Evolutionary conservation across 495 filamentous ascomycete genomes (phyloP).

Genomic region (Haplographium delicatum): DNA sequence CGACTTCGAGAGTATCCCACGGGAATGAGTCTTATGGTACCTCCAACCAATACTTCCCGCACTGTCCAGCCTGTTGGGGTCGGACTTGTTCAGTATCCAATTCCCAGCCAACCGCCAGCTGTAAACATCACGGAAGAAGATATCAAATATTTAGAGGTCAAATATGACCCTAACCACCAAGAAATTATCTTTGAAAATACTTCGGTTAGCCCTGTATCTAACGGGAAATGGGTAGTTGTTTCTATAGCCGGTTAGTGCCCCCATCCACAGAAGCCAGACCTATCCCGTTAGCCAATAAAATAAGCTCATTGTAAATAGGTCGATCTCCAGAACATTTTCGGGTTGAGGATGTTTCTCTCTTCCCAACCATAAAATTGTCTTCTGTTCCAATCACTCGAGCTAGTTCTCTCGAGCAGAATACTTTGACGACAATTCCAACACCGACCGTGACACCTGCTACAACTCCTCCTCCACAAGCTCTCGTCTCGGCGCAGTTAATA

Average conservation of each 20-base stretch:
- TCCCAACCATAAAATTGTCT: slow-evolving; percentile 20
- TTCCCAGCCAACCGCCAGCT: background rate
- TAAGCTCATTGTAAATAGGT: slow-evolving; percentile 6
- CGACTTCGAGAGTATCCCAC: slow-evolving; percentile 57
- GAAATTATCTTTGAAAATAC: slow-evolving; percentile 37
- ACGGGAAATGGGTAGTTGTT: slow-evolving; percentile 60
- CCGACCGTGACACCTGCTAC: slow-evolving; percentile 19
- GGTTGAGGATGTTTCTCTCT: slow-evolving; percentile 20
- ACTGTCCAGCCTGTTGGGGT: too few species aligned
- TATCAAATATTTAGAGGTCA: slow-evolving; percentile 12
- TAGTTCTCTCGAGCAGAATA: background rate
- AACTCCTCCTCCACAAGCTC: slow-evolving; percentile 13
- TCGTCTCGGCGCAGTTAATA: slow-evolving; percentile 12
- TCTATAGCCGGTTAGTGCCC: slow-evolving; percentile 6
- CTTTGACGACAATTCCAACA: background rate
- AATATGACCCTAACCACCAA: slow-evolving; percentile 29
- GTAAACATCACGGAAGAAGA: background rate
- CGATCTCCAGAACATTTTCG: slow-evolving; percentile 16
- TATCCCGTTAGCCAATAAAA: background rate
- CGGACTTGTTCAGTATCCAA: background rate
- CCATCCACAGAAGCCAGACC: too few species aligned
- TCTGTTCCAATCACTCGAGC: slow-evolving; percentile 3
- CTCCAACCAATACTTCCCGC: slow-evolving; percentile 26
- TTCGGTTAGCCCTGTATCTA: slow-evolving; percentile 31
- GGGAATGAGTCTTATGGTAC: slow-evolving; percentile 67